A percentile compares a stretch with the other conserved stretches of the same genome.
Conservation (phyloP, 805 yeast genomes). For the Candida tibetensis region DNA sequence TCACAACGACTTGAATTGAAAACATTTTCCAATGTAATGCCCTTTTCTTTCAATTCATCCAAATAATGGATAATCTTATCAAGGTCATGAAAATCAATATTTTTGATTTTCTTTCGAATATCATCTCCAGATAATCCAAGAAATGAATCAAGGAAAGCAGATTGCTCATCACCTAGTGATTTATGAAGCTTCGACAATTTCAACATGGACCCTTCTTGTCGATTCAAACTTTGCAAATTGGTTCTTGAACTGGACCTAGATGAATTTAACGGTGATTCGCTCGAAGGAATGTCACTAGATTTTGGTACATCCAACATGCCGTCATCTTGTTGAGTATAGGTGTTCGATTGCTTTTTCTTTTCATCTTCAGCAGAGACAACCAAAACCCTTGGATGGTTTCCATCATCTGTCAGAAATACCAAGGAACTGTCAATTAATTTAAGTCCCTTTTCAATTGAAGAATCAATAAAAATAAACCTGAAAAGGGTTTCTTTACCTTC, state of each 20-base stretch:
- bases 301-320: slow-evolving; percentile 1
- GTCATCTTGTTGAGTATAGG: slow-evolving; percentile 1
- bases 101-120: slow-evolving; percentile 31
- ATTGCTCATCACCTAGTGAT: slow-evolving; percentile 3
- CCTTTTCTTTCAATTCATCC: slow-evolving; percentile 28
- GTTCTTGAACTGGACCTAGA: slow-evolving; percentile 28
- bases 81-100: slow-evolving; percentile 31
- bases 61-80: slow-evolving; percentile 33
- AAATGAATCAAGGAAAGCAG: slow-evolving; percentile 10
- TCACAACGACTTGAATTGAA: slow-evolving; percentile 10
- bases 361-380: slow-evolving; percentile 23
- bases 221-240: slow-evolving; percentile 32
- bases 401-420: slow-evolving; percentile 9
- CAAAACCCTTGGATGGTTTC: not conserved
- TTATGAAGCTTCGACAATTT: slow-evolving; percentile 29
- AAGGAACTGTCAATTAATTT: slow-evolving; percentile 39
- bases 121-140: slow-evolving; percentile 35
- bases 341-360: slow-evolving; percentile 13
- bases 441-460: slow-evolving; percentile 60
- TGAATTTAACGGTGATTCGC: slow-evolving; percentile 10
- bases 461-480: slow-evolving; percentile 65
- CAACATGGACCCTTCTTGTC: slow-evolving; percentile 42
- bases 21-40: slow-evolving; percentile 27
- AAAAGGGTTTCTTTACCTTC: slow-evolving; percentile 77
- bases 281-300: slow-evolving; percentile 6